Base-by-base conservation (phyloP, 306 rosid genomes). In the Lagenaria siceraria region DNA sequence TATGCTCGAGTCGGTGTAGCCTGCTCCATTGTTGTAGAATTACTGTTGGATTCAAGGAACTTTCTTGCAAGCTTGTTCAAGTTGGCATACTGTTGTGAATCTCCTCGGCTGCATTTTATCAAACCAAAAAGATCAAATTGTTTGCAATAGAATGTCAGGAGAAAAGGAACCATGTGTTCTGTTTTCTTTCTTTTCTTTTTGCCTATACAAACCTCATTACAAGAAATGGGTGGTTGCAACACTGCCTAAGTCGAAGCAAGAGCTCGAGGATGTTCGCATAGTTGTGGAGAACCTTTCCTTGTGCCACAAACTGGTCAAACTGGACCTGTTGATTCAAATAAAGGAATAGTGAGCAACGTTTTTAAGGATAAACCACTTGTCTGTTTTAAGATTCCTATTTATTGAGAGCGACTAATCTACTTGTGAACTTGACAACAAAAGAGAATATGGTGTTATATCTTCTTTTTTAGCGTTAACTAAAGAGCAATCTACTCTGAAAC, bases 211-310 rank as follows among this genome's bases (percentile, higher is more conserved):
- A 91, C 98, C 98, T 81, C 88, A 90, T 85, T 65, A 91, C 92
- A 77, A 93, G 87, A 81, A 83, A 89, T 0, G 97, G 98, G 81
- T 93, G 97, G 86, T 89, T 91, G 81, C 97, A 93, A 79, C 97
- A 91, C 81, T 91, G 96, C 79, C 98, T 89, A 83, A 93, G 77
- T 79, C 93, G 93, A 78, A 91, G 85, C 66, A 91, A 88, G 62
- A 93, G 85, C 84, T 91, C 98, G 27, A 93, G 98, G 85, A 93
- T 68, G 54, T 68, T 68, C 11, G 74, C 74, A 81, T 87, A 91
- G 84, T 93, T 87, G 83, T 87, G 85, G 42, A 93, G 89, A 82
- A 91, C 92, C 77, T 91, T 89, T 53, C 97, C 96, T 89, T 85
- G 88, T 54, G 91, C 93, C 43, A 93, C 89, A 83, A 89, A 93